Evolutionary conservation across 805 yeast genomes (phyloP), one percentile per base, ranked within the genome.

Genomic region (Pichia manshurica): DNA sequence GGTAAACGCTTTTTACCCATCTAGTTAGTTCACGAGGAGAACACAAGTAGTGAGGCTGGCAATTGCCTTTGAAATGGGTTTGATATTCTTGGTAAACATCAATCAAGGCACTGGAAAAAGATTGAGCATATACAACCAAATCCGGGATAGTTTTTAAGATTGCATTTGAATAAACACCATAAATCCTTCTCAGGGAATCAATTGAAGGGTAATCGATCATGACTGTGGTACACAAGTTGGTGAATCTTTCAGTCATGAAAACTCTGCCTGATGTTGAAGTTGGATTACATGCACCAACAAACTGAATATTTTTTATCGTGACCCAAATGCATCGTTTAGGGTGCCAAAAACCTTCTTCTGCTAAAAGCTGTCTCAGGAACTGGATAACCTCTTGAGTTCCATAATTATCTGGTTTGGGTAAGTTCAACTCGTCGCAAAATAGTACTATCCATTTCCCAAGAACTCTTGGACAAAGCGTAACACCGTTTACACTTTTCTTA

Each of bases 221-320:
- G 0, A 91, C 54, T 5, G 87, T 69, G 0, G 83, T 65, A 3
- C 78, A 70, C 56, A 82, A 90, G 5, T 95, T 71, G 40, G 85
- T 63, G 55, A 90, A 82, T 38, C 96, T 66, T 9, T 68, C 58
- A 1, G 80, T 68, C 20, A 91, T 59, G 3, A 60, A 61, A 10
- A 74, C 68, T 51, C 98, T 72, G 0, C 96, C 96, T 3, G 80
- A 77, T 63, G 86, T 95, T 0, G 81, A 72, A 0, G 96, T 82
- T 1, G 96, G 93, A 58, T 91, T 91, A 62, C 98, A 91, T 0
- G 98, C 97, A 8, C 95, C 97, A n/a, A 89, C 93, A 66, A 91
- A 73, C 58, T 85, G 95, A 23, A 91, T 71, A 40, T 81, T 73
- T 16, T 72, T 68, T 8, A 88, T 50, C 0, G 68, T 53, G 1